Evolutionary conservation across 495 filamentous ascomycete genomes (phyloP).

Genomic region (Aspergillus sparsus): DNA sequence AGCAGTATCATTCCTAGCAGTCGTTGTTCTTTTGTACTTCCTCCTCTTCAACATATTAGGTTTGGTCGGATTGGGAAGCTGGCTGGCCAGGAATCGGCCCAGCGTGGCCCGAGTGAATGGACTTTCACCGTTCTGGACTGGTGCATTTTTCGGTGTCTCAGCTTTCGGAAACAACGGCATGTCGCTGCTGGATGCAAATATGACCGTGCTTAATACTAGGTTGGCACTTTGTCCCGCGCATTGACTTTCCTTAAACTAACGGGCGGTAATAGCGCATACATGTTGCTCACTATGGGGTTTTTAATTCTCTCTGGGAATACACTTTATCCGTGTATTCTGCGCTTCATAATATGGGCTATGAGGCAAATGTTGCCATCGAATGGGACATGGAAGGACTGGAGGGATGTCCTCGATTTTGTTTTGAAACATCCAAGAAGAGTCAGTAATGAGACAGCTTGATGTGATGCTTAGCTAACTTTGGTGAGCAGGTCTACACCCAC

Average conservation of each 20-base stretch:
- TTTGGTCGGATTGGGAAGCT: constrained; percentile 69
- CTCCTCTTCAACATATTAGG: constrained; percentile 71
- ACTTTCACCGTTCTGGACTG: constrained; percentile 61
- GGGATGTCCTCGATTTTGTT: constrained; percentile 63
- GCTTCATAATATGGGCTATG: constrained; percentile 72
- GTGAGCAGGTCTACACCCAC: constrained; percentile 64
- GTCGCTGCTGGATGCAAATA: constrained; percentile 80
- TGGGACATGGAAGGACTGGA: constrained; percentile 57
- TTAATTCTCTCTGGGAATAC: constrained; percentile 88
- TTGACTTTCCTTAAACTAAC: neutral
- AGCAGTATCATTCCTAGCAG: constrained; percentile 68
- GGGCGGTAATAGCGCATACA: constrained; percentile 50
- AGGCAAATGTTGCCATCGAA: constrained; percentile 45
- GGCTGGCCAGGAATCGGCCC: constrained; percentile 61
- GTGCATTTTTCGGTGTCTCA: constrained; percentile 53
- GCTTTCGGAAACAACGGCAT: constrained; percentile 91
- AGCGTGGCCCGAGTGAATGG: constrained; percentile 64
- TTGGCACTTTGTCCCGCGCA: constrained; percentile 14
- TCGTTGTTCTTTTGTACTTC: constrained; percentile 75
- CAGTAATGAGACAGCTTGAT: neutral
- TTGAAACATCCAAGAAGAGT: constrained; percentile 75
- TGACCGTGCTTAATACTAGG: constrained; percentile 54
- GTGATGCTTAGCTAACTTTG: neutral
- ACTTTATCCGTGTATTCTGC: constrained; percentile 72
- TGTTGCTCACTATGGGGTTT: constrained; percentile 72